Evolutionary conservation across 495 filamentous ascomycete species (phyloP), one percentile per base, ranked within the genome.

Genomic region (Trichocladium uniseriatum): DNA sequence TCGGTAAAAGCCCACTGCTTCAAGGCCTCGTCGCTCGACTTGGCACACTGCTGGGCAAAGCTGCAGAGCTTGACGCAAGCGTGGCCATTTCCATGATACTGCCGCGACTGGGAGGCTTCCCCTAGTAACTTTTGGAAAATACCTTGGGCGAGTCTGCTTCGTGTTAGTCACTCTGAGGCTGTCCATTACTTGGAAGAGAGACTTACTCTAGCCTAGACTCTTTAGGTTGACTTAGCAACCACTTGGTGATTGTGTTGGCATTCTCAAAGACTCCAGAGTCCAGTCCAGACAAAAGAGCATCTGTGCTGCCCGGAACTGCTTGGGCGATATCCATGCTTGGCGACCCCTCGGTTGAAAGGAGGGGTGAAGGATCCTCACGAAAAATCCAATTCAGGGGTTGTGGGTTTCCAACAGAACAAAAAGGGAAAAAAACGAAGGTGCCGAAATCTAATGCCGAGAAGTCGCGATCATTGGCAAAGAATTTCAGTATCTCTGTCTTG

Each of bases 1-100:
- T 77, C 58, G 13, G 74, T 73, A 24, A 78, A 78, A 9, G 71
- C 72, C 60, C 71, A 71, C 31, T 55, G 48, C 52, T 54, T 60
- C 35, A 79, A 21, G 0, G 48, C 44, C n/a, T 59, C 39, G 22
- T 69, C 63, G 37, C 51, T 47, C 36, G 75, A 76, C 56, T 68
- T 74, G 54, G 66, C 65, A 44, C 70, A 77, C 45, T 73, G 71
- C 57, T 78, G 75, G 48, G 77, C 64, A 51, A 77, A 74, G 43
- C 76, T 71, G 53, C 76, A 77, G 9, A 79, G 64, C 52, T 70
- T 74, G 44, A 73, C 68, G 41, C 74, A 78, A 14, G 73, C 48
- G 48, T 69, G 59, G 61, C 69, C 57, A 45, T 64, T 62, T 20
- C 56, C 57, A 43, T 61, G 52, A 20, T 58, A 51, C 35, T 61